phyloP scores from a whole-genome alignment of 768 basidiomycete genomes.

The Kwoniella shandongensis region DNA sequence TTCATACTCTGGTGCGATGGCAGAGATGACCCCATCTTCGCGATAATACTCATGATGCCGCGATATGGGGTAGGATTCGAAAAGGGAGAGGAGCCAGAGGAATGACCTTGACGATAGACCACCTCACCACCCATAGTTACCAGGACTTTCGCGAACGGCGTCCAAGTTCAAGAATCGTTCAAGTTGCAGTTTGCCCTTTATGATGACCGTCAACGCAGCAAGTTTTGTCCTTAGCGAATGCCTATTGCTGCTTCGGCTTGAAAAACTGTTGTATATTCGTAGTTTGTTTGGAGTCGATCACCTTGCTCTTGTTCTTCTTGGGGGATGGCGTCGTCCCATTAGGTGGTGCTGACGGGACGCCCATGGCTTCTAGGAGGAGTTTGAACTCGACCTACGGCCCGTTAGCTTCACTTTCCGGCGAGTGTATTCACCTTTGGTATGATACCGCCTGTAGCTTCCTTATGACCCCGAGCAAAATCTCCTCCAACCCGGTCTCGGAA shows the following conservation, averaged over 20 bases:
- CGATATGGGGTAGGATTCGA: no score
- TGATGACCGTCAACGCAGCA: no score
- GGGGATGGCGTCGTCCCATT: constrained; percentile 2
- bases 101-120: no score
- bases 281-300: constrained; percentile 30
- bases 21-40: no score
- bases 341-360: constrained; percentile 23
- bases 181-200: no score
- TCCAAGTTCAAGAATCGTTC: no score
- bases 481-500: constrained; percentile 56
- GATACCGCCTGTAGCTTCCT: constrained; percentile 60
- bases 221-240: no score
- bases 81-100: no score
- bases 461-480: constrained; percentile 59
- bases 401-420: not conserved
- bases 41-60: no score
- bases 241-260: constrained; percentile 11
- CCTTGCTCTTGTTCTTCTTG: constrained; percentile 23
- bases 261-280: constrained; percentile 36
- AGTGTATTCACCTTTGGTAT: constrained; percentile 54
- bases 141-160: no score
- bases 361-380: constrained; percentile 35
- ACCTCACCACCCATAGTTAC: no score
- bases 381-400: constrained; percentile 35
- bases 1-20: no score